Conservation (phyloP, 1,139 yeast species). For the Magnusiomyces tetraspermus region DNA sequence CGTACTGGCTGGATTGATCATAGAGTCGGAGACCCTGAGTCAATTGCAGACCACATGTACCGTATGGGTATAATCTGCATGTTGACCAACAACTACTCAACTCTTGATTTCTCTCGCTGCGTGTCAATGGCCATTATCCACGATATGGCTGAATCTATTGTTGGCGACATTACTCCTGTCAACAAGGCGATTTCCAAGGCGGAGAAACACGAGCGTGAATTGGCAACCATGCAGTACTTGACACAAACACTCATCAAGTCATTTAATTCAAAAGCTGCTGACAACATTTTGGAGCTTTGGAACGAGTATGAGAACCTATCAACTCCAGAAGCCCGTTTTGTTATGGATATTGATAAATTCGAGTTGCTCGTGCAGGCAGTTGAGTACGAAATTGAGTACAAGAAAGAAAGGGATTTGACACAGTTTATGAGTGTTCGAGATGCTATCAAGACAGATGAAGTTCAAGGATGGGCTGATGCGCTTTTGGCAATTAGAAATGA, state of each 20-base stretch:
- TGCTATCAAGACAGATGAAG: slow-evolving; percentile 63
- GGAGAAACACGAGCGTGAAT: slow-evolving; percentile 77
- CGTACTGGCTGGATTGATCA: slow-evolving; percentile 94
- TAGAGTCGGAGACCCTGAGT: slow-evolving; percentile 55
- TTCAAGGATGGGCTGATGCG: slow-evolving; percentile 61
- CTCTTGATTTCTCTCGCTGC: slow-evolving; percentile 46
- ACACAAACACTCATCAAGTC: slow-evolving; percentile 28
- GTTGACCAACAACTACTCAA: slow-evolving; percentile 46
- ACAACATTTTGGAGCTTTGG: slow-evolving; percentile 69
- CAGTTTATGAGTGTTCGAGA: slow-evolving; percentile 61
- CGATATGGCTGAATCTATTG: slow-evolving; percentile 89
- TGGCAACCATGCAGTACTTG: slow-evolving; percentile 60
- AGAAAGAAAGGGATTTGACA: slow-evolving; percentile 46
- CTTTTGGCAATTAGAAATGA: slow-evolving; percentile 48
- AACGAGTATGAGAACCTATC: slow-evolving; percentile 82
- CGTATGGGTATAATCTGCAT: slow-evolving; percentile 83
- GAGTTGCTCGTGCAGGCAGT: slow-evolving; percentile 86
- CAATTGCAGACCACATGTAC: slow-evolving; percentile 94
- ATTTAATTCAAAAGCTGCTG: slow-evolving; percentile 54
- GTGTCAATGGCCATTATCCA: slow-evolving; percentile 82
- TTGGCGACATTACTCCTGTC: slow-evolving; percentile 90
- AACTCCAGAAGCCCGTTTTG: slow-evolving; percentile 75
- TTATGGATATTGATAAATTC: slow-evolving; percentile 88
- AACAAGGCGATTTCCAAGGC: slow-evolving; percentile 52
- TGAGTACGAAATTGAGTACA: slow-evolving; percentile 66